A percentile compares a stretch with the other conserved stretches of the same genome.
phyloP scores from a whole-genome alignment of 148 eudicot genomes.

The Vaccinium darrowii region DNA sequence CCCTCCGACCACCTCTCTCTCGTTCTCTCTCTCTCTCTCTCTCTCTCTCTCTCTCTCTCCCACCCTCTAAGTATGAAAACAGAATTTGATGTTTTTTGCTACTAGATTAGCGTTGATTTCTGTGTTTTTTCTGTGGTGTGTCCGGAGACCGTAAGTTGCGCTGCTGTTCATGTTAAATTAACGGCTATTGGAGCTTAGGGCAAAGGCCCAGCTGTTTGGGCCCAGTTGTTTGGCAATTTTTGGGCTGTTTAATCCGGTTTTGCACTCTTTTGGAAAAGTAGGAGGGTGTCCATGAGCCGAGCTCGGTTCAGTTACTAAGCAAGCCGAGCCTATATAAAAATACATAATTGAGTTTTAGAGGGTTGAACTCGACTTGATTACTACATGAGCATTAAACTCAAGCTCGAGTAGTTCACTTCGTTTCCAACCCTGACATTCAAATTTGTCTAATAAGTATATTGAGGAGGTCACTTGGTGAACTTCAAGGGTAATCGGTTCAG shows the following conservation, averaged over 20 bases:
- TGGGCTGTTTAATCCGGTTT: neutral
- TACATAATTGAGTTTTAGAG: too few relatives aligned
- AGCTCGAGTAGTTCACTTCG: too few relatives aligned
- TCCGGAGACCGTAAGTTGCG: neutral
- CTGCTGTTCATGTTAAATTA: slow-evolving; percentile 1
- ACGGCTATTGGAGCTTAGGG: slow-evolving; percentile 9
- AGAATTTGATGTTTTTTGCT: neutral
- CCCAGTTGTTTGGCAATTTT: neutral
- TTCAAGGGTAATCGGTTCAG: neutral
- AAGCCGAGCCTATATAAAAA: too few relatives aligned
- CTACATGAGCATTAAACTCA: too few relatives aligned
- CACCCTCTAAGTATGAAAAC: neutral
- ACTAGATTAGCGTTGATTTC: neutral
- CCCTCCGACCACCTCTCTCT: slow-evolving; percentile 7
- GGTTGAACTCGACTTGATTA: too few relatives aligned
- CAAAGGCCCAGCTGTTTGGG: neutral
- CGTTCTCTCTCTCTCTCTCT: neutral
- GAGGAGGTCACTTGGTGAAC: neutral
- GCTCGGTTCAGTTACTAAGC: too few relatives aligned
- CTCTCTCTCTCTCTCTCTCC: neutral
- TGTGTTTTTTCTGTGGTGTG: neutral
- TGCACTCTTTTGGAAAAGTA: neutral
- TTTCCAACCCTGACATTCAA: neutral
- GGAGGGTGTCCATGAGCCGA: too few relatives aligned
- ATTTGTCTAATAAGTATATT: too few relatives aligned